Evolutionary conservation across 176 grass and related monocot genomes (phyloP).

Genomic region (Tuctoria greenei): DNA sequence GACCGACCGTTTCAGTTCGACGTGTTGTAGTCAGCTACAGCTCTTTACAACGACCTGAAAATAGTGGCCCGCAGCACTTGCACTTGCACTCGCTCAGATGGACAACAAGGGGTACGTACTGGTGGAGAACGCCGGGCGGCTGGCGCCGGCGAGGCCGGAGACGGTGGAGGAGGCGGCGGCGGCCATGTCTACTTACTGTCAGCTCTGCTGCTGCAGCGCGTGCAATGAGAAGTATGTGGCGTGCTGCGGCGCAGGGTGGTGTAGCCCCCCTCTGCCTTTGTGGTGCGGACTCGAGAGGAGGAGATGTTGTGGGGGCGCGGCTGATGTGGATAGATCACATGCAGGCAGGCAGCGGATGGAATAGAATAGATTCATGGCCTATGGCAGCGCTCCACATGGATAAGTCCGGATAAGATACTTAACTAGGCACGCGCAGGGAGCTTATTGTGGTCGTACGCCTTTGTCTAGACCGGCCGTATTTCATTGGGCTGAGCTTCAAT

Average conservation of each 20-base stretch:
- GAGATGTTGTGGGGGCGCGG: conserved; percentile 32
- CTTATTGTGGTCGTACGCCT: not conserved
- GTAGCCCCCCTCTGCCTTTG: conserved; percentile 24
- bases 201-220: not conserved
- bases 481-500: not conserved
- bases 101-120: not conserved
- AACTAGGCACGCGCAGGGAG: too few species aligned
- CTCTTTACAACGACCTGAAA: not conserved
- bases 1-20: not conserved
- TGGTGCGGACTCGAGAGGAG: conserved; percentile 18
- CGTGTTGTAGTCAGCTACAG: too few species aligned
- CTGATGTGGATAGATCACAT: conserved; percentile 63
- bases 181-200: conserved; percentile 35
- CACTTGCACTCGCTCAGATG: too few species aligned
- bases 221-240: not conserved
- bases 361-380: conserved; percentile 58
- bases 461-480: not conserved
- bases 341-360: conserved; percentile 46
- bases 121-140: conserved; percentile 48
- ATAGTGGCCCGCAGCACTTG: too few species aligned
- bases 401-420: conserved; percentile 67
- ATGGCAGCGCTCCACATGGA: conserved; percentile 66
- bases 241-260: not conserved
- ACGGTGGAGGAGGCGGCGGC: conserved; percentile 54
- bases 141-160: conserved; percentile 53